phyloP scores from a whole-genome alignment of 306 rosid species.

The Biancaea sappan region DNA sequence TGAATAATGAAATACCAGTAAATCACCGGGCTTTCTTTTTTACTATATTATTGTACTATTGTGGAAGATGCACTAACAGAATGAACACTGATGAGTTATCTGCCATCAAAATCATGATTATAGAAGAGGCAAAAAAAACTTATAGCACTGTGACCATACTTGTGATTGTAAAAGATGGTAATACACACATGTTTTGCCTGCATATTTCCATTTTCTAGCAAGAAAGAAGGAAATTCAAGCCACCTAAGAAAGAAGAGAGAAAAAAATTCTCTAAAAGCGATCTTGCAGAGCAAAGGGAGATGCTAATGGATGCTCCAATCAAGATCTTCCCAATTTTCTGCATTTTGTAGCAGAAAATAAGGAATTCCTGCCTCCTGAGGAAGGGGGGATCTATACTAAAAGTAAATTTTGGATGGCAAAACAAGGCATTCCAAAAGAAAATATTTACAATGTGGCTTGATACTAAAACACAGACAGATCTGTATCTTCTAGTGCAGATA shows the following conservation, averaged over 20 bases:
- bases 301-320: neutral
- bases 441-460: neutral
- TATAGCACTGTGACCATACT: neutral
- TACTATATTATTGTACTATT: neutral
- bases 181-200: neutral
- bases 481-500: slow-evolving; percentile 7
- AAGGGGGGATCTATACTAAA: neutral
- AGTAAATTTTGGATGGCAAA: neutral
- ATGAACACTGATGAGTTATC: neutral
- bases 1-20: slow-evolving; percentile 9
- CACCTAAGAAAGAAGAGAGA: too few species aligned
- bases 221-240: neutral
- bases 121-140: neutral
- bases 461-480: neutral
- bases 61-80: slow-evolving; percentile 4
- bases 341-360: neutral
- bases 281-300: neutral
- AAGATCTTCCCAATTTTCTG: neutral
- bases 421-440: neutral
- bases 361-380: neutral
- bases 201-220: neutral
- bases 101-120: slow-evolving; percentile 5
- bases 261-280: neutral
- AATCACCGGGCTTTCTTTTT: slow-evolving; percentile 7
- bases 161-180: neutral